Percentiles rank a stretch among this genome's conserved stretches.
Evolutionary conservation across 2,329 filamentous ascomycete species (phyloP).

Genomic region (Akanthomyces dipterigenus): DNA sequence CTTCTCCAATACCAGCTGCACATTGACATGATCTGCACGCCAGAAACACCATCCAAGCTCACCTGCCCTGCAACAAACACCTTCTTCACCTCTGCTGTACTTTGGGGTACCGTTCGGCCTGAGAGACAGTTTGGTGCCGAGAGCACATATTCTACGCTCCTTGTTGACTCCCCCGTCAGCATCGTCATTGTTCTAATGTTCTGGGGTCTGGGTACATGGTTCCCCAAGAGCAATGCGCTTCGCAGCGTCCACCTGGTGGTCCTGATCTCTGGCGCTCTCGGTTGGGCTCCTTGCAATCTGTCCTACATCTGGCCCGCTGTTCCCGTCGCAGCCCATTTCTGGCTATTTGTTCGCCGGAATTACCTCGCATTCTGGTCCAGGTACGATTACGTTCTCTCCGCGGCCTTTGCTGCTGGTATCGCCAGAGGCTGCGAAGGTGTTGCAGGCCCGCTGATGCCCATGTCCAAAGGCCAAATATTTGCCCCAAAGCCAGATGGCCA

Average conservation of each 20-base stretch:
- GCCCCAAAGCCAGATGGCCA: not conserved
- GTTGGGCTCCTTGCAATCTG: slow-evolving; percentile 34
- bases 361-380: slow-evolving; percentile 32
- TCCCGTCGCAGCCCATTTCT: slow-evolving; percentile 34
- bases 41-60: slow-evolving; percentile 20
- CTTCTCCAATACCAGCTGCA: slow-evolving; percentile 30
- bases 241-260: slow-evolving; percentile 34
- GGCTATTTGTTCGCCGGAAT: slow-evolving; percentile 34
- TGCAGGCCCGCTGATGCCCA: slow-evolving; percentile 18
- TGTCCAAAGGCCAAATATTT: slow-evolving; percentile 25
- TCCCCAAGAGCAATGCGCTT: slow-evolving; percentile 25
- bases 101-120: slow-evolving; percentile 36
- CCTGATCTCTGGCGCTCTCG: slow-evolving; percentile 28
- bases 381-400: slow-evolving; percentile 29
- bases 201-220: slow-evolving; percentile 27
- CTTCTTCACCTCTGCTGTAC: slow-evolving; percentile 31
- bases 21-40: slow-evolving; percentile 24
- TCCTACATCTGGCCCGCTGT: slow-evolving; percentile 38
- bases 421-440: slow-evolving; percentile 25
- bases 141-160: slow-evolving; percentile 28
- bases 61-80: slow-evolving; percentile 25
- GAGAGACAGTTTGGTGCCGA: slow-evolving; percentile 29
- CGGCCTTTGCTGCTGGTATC: slow-evolving; percentile 24
- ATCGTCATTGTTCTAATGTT: slow-evolving; percentile 25
- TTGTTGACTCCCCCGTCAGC: slow-evolving; percentile 31